These are phyloP conservation scores for Cladobotryum mycophilum DNA, from an alignment of 2,329 filamentous ascomycete genomes.

Conservation along the genomic window DNA sequence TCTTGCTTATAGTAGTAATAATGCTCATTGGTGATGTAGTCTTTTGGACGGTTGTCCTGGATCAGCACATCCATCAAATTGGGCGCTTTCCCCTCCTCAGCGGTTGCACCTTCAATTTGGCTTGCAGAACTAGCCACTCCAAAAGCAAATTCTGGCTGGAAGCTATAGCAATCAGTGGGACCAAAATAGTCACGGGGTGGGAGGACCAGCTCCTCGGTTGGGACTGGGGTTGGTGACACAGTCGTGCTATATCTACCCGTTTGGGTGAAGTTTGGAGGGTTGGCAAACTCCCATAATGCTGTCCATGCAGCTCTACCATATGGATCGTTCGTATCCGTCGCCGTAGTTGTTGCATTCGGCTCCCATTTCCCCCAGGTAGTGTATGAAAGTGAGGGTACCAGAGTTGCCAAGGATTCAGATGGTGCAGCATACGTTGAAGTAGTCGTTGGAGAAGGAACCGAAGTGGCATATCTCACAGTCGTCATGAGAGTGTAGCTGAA, in stretches of 20 bases:
- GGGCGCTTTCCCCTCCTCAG: conserved; percentile 37
- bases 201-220: conserved; percentile 47
- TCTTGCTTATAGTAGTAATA: conserved; percentile 50
- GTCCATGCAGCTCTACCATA: conserved; percentile 28
- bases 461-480: conserved; percentile 27
- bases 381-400: conserved; percentile 23
- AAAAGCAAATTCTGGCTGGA: conserved; percentile 41
- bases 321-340: conserved; percentile 23
- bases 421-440: conserved; percentile 25
- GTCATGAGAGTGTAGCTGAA: conserved; percentile 28
- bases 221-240: conserved; percentile 47
- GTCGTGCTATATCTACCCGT: conserved; percentile 36
- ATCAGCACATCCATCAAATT: conserved; percentile 37
- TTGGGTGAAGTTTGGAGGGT: conserved; percentile 29
- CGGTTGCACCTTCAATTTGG: conserved; percentile 41
- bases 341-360: conserved; percentile 21
- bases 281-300: conserved; percentile 27
- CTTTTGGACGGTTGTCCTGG: conserved; percentile 19
- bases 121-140: conserved; percentile 43
- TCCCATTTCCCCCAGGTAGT: conserved; percentile 32
- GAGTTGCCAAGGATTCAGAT: conserved; percentile 19
- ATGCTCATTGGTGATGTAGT: conserved; percentile 40
- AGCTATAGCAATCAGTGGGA: conserved; percentile 41
- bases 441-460: conserved; percentile 23
- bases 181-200: conserved; percentile 47